A percentile compares a stretch with the other conserved stretches of the same genome.
phyloP scores from a whole-genome alignment of 257 asterid species.

The Striga asiatica region DNA sequence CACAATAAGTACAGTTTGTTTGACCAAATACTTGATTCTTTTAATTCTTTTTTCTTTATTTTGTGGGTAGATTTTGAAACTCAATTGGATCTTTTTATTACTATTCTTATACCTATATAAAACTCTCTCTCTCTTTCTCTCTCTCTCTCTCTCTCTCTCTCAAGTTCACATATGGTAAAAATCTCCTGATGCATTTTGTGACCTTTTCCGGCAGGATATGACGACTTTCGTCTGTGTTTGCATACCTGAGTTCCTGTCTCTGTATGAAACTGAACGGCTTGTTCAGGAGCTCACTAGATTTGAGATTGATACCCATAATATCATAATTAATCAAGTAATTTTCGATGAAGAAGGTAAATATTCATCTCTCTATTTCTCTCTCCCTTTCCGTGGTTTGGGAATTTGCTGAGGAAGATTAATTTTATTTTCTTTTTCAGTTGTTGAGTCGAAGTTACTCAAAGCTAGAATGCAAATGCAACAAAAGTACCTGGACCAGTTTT shows the following conservation, averaged over 20 bases:
- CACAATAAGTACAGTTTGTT: too few species aligned
- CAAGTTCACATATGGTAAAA: neutral
- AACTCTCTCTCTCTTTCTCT: too few species aligned
- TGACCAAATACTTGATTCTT: too few species aligned
- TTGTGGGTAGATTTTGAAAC: neutral
- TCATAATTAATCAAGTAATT: constrained; percentile 90
- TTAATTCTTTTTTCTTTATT: too few species aligned
- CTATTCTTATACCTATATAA: too few species aligned
- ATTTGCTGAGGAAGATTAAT: too few species aligned
- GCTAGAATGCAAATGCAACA: constrained; percentile 95
- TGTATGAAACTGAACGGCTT: constrained; percentile 90
- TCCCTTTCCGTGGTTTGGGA: neutral
- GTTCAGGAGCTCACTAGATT: constrained; percentile 95
- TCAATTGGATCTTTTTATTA: neutral
- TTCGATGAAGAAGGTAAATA: constrained; percentile 82
- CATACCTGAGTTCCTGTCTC: constrained; percentile 92
- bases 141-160: too few species aligned
- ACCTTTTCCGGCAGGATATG: constrained; percentile 56
- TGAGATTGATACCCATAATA: constrained; percentile 95
- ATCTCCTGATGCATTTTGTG: constrained; percentile 14
- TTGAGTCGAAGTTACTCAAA: constrained; percentile 76
- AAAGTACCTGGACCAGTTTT: constrained; percentile 89
- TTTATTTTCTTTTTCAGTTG: constrained; percentile 31
- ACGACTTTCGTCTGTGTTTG: constrained; percentile 93
- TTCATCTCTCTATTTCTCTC: constrained; percentile 1